Evolutionary conservation across 2,329 filamentous ascomycete genomes (phyloP).

Genomic region (Hymenoscyphus infarciens): DNA sequence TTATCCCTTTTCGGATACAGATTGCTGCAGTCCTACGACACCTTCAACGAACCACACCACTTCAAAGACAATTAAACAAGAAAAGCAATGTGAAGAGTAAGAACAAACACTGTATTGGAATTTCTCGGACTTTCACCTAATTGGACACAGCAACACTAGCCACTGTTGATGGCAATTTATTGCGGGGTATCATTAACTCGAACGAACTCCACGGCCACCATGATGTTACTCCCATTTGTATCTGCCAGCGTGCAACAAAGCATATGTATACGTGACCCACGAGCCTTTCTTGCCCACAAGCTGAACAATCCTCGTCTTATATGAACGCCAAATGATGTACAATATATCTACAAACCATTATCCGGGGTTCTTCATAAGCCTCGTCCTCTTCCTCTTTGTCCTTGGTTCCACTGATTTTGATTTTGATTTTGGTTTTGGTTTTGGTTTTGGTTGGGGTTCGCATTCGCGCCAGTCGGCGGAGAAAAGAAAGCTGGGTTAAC

Average conservation of each 20-base stretch:
- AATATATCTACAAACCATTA: conserved; percentile 15
- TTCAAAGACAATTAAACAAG: not conserved
- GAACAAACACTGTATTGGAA: not conserved
- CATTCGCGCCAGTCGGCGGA: conserved; percentile 13
- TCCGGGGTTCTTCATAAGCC: conserved; percentile 9
- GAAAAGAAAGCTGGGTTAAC: conserved; percentile 34
- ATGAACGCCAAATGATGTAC: conserved; percentile 13
- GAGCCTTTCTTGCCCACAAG: conserved; percentile 3
- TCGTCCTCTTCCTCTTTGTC: conserved; percentile 18
- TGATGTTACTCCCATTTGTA: conserved; percentile 8
- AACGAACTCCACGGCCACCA: not conserved
- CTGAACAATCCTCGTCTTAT: not conserved
- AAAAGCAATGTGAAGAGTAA: not conserved
- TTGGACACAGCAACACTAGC: not conserved
- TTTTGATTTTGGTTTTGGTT: not conserved
- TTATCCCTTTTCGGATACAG: conserved; percentile 29
- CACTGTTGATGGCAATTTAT: not conserved
- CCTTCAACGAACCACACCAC: not conserved
- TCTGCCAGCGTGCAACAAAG: conserved; percentile 1
- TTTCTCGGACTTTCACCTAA: not conserved
- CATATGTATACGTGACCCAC: conserved; percentile 6
- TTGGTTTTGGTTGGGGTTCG: conserved; percentile 20
- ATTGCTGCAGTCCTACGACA: conserved; percentile 7
- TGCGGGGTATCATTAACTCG: conserved; percentile 6
- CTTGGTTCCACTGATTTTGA: conserved; percentile 14